Base-by-base conservation (phyloP, 306 rosid species). In the Casuarina cunninghamiana region DNA sequence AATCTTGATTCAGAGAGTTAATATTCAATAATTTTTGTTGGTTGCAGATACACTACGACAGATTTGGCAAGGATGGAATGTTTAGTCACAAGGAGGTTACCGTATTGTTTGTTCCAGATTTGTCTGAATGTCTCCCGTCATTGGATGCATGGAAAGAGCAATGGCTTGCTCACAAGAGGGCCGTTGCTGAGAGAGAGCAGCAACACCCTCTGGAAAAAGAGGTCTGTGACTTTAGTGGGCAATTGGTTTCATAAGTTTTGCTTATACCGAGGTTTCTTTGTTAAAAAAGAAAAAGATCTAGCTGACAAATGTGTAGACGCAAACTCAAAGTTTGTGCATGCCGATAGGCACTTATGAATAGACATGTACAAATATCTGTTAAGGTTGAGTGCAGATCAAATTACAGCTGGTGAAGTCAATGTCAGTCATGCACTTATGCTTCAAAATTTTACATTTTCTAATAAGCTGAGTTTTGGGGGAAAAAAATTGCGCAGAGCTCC, bases 41-140 rank as follows among this genome's bases (percentile, higher is more conserved):
- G 76, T 75, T 80, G 72, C 93, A 96, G 99, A 91, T 96, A 81
- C 99, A 96, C 83, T 96, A 96, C 46, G 94, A 96, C 79, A 87
- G 97, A 89, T 41, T 83, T 72, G 99, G 98, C 61, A 86, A 91
- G 78, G 98, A 96, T 79, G 99, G 99, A 55, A 81, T 91, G 81
- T 91, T 93, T 83, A 91, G 99, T 86, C 99, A 96, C 81, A 93
- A 85, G 89, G 99, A 96, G 85, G 79, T 96, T 54, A 89, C 96
- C 60, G 99, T 91, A 44, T 84, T 96, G 4, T 93, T 85, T 82
- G 90, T 93, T 85, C 99, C 99, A 2, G 88, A 91, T 89, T 85
- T 96, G 81, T 93, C 98, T 37, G 93, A 90, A 19, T 96, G 99
- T 87, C 93, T 96, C 69, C 98, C 99, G 72, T 87, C 93, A 4